phyloP scores from a whole-genome alignment of 1,284 basidiomycete species.

The Sporisorium iseilematis-ciliati region DNA sequence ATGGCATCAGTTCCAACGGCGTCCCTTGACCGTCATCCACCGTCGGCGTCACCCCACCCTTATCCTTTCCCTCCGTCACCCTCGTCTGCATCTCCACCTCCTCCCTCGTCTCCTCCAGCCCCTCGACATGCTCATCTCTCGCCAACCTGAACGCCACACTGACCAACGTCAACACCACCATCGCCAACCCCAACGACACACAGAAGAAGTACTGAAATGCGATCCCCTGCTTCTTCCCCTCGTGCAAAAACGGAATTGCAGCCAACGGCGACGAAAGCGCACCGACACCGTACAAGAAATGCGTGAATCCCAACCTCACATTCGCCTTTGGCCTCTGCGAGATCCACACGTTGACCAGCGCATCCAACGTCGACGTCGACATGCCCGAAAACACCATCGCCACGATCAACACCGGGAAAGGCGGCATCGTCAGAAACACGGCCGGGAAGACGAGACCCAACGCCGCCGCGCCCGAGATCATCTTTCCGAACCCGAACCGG shows the following conservation, averaged over 20 bases:
- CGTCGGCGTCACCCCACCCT: background rate
- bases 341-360: constrained; percentile 51
- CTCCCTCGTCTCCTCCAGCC: background rate
- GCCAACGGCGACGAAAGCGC: constrained; percentile 52
- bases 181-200: constrained; percentile 38
- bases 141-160: constrained; percentile 40
- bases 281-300: constrained; percentile 57
- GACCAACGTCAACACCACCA: constrained; percentile 25
- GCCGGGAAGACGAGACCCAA: constrained; percentile 29
- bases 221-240: constrained; percentile 19
- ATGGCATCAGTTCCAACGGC: constrained; percentile 22
- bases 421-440: constrained; percentile 47
- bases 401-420: constrained; percentile 48
- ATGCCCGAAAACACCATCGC: constrained; percentile 44
- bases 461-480: constrained; percentile 35
- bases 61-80: constrained; percentile 4
- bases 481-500: constrained; percentile 38
- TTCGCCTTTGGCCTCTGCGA: constrained; percentile 39
- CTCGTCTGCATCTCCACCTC: constrained; percentile 20
- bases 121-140: constrained; percentile 38
- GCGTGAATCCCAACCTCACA: constrained; percentile 44
- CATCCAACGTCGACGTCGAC: constrained; percentile 31
- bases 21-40: background rate
- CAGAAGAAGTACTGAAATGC: constrained; percentile 52
- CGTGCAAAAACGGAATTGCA: constrained; percentile 44